Evolutionary conservation across 345 rosid genomes (phyloP).

Genomic region (Turnera subulata): DNA sequence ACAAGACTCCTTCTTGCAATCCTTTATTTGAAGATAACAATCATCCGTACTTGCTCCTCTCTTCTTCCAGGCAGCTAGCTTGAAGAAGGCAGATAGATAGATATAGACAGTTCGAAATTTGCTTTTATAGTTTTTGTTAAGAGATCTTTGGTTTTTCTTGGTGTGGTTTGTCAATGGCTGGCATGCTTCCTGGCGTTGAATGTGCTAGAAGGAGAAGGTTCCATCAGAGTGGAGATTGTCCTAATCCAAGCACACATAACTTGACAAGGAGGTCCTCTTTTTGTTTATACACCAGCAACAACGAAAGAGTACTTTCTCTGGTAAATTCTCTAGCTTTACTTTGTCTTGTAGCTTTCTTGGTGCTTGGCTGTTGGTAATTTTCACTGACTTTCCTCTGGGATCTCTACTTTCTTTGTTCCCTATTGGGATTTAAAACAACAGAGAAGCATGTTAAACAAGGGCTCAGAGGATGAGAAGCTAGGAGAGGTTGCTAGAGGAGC

Average conservation of each 20-base stretch:
- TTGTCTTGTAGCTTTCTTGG: background rate
- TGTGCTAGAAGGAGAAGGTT: slow-evolving; percentile 70
- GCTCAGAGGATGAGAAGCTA: slow-evolving; percentile 47
- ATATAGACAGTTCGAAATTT: background rate
- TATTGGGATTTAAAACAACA: slow-evolving; percentile 14
- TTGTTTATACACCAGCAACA: slow-evolving; percentile 51
- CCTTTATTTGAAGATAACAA: background rate
- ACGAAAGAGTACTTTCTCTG: slow-evolving; percentile 33
- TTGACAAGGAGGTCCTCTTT: slow-evolving; percentile 52
- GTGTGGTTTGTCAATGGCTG: slow-evolving; percentile 46
- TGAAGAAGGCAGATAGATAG: background rate
- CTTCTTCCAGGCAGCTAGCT: background rate
- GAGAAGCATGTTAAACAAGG: slow-evolving; percentile 30
- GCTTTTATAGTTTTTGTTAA: background rate
- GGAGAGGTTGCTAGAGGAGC: slow-evolving; percentile 72
- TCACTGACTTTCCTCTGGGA: slow-evolving; percentile 10
- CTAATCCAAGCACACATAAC: slow-evolving; percentile 21
- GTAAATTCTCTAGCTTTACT: slow-evolving; percentile 16
- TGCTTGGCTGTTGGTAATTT: background rate
- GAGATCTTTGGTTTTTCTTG: background rate
- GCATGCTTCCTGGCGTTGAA: slow-evolving; percentile 87
- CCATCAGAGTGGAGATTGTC: slow-evolving; percentile 51
- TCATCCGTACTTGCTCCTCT: background rate
- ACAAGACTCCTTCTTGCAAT: background rate
- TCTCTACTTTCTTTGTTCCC: background rate